These are phyloP conservation scores for Urtica urens DNA, from an alignment of 306 rosid genomes.

Conservation along the genomic window DNA sequence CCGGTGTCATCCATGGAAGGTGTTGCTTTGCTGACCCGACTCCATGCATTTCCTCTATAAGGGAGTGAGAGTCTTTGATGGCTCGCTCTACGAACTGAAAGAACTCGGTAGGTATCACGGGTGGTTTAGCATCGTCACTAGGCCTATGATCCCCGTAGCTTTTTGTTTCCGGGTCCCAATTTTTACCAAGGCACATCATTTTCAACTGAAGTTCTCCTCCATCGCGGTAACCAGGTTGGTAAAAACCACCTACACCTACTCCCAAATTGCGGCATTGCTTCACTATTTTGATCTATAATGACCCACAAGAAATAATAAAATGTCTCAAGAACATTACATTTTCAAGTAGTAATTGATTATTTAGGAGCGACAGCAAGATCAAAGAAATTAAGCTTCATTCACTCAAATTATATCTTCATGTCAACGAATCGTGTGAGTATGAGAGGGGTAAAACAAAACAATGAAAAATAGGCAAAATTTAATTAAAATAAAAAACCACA, in stretches of 20 bases:
- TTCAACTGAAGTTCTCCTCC: constrained; percentile 41
- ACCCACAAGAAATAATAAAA: not conserved
- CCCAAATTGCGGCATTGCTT: constrained; percentile 45
- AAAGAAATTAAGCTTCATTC: not conserved
- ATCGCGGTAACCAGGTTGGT: constrained; percentile 61
- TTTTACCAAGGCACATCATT: constrained; percentile 90
- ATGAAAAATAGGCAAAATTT: not conserved
- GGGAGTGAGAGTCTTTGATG: constrained; percentile 26
- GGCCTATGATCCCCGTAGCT: constrained; percentile 33
- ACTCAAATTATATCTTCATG: no score
- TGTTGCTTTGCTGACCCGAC: constrained; percentile 4
- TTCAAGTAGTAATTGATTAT: not conserved
- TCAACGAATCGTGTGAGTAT: no score
- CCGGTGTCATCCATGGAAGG: constrained; percentile 35
- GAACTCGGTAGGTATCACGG: constrained; percentile 38
- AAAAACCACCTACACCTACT: constrained; percentile 61
- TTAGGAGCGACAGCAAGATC: not conserved
- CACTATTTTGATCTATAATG: constrained; percentile 33
- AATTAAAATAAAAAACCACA: constrained; percentile 5
- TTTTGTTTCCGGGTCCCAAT: constrained; percentile 64
- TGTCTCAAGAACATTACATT: not conserved
- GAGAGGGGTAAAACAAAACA: not conserved
- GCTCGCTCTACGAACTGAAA: constrained; percentile 26
- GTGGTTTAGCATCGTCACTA: constrained; percentile 43
- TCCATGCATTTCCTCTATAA: constrained; percentile 12